Base-by-base conservation (phyloP, 2,329 filamentous ascomycete genomes). In the Xylogone sp. region DNA sequence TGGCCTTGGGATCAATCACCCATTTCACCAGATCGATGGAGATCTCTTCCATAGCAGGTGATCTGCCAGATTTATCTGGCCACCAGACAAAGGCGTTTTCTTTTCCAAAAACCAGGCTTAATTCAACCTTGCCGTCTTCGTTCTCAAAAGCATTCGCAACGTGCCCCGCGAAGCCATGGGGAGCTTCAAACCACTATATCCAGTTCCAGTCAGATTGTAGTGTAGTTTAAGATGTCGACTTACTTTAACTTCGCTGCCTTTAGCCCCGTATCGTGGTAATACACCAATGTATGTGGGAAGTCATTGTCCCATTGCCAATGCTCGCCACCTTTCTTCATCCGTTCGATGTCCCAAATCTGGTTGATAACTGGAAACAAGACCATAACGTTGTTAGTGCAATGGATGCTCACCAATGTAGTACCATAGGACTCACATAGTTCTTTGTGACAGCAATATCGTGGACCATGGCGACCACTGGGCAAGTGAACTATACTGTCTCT, bases 241-340 rank as follows among this genome's bases (percentile, higher is more conserved):
- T 74, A 59, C 80, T 76, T 56, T 76, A 73, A 0, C 70, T 68
- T 59, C 53, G 1, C 3, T 12, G 4, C 39, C 20, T 29, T 74
- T 77, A 0, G 71, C 76, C 2, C 72, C 71, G 1, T 72, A 62
- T 5, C 78, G 68, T 3, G 77, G 77, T 2, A 80, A 74, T 8
- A 81, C 65, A 1, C 75, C 78, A 34, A 57, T 18, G 53, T 79
- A 65, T 73, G 76, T 58, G 79, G 77, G 57, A 79, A 74, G 59
- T 80, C 76, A 5, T 75, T 72, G 48, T 77, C 72, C 74, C 74
- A 77, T 0, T 74, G 73, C 65, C 75, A 78, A 61, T 78, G 75
- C 53, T 76, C 73, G 1, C 71, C 72, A 0, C 75, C 74, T 2
- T 54, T 60, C 59, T 70, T 70, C 57, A 78, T 62, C 10, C 72